Evolutionary conservation across 108 stramenopile species (phyloP), one percentile per base, ranked within the genome.

Genomic region (Thalassiosira profunda): DNA sequence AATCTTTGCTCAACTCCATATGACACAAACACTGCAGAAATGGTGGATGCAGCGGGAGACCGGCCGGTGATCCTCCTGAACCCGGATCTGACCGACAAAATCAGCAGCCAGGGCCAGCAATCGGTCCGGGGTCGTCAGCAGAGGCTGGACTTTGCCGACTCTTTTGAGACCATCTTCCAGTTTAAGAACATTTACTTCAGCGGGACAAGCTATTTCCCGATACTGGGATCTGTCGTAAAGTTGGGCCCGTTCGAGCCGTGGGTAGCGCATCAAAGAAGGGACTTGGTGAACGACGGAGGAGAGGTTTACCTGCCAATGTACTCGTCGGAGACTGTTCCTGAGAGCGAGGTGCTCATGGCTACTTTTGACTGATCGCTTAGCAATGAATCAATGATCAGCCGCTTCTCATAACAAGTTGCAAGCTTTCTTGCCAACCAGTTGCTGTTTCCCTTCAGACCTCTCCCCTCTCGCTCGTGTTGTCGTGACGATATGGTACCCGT

Each of bases 181-280:
- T 94, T 94, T 68, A 82, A 85, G 56, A 91, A 91, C 44, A 84
- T 91, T 36, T 94, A 94, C 34, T 74, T 84, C n/a, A 83, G 84
- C 18, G 93, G 93, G 11, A 94, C 93, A 12, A 83, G 81, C 25
- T 94, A 94, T 64, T 94, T 94, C 67, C 93, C 93, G 0, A 94
- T 94, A 15, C 42, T 94, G 20, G 93, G 93, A 3, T 71, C 84
- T 8, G 79, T 88, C 2, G 76, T 81, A 23, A 94, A 94, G 40
- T 55, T 83, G 8, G 70, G 73, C 12, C 87, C 87, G 12, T 31
- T 45, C 6, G 84, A 80, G 35, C 89, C 87, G 14, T 93, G 84
- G 82, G 78, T 89, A 21, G 84, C 92, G 15, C 84, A 91, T 70
- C 89, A 93, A 70, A 79, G 92, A 46, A 66, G 89, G 51, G 92